Conservation (phyloP, 2,329 filamentous ascomycete species). For the Neurospora sp. region DNA sequence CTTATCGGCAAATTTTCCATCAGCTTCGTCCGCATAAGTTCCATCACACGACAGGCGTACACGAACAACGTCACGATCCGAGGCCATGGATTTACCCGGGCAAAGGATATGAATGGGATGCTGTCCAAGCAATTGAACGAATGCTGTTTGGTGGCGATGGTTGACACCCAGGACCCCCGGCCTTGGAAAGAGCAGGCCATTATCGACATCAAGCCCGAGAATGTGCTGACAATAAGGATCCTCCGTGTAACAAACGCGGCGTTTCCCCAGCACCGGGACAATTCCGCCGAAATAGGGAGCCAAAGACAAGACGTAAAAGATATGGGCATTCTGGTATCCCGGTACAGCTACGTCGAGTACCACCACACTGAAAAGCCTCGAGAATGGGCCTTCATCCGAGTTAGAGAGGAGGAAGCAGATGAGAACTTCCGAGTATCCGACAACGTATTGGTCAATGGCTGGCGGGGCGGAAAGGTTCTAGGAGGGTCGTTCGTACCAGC, state of each 20-base stretch:
- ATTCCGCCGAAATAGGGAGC: slow-evolving; percentile 13
- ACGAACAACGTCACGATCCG: slow-evolving; percentile 28
- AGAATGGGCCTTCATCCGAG: slow-evolving; percentile 27
- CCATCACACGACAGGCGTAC: slow-evolving; percentile 22
- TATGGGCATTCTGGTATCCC: slow-evolving; percentile 36
- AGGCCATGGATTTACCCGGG: slow-evolving; percentile 29
- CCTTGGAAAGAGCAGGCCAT: slow-evolving; percentile 25
- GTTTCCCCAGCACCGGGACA: slow-evolving; percentile 30
- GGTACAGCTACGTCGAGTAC: slow-evolving; percentile 35
- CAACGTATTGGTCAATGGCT: slow-evolving; percentile 23
- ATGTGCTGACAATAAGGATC: too few relatives aligned
- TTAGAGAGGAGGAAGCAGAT: slow-evolving; percentile 19
- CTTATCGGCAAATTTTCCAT: not conserved
- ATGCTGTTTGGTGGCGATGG: slow-evolving; percentile 32
- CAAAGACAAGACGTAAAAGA: slow-evolving; percentile 15
- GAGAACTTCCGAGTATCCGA: slow-evolving; percentile 20
- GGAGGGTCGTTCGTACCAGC: slow-evolving; percentile 24
- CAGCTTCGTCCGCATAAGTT: slow-evolving; percentile 30
- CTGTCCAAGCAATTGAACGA: slow-evolving; percentile 33
- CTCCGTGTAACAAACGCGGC: slow-evolving; percentile 46
- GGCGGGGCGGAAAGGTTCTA: slow-evolving; percentile 28
- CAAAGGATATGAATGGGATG: slow-evolving; percentile 25
- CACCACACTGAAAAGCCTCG: slow-evolving; percentile 18
- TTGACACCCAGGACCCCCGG: slow-evolving; percentile 27
- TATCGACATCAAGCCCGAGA: slow-evolving; percentile 30